Conservation (phyloP, 441 rosid species). For the Corymbia calophylla region DNA sequence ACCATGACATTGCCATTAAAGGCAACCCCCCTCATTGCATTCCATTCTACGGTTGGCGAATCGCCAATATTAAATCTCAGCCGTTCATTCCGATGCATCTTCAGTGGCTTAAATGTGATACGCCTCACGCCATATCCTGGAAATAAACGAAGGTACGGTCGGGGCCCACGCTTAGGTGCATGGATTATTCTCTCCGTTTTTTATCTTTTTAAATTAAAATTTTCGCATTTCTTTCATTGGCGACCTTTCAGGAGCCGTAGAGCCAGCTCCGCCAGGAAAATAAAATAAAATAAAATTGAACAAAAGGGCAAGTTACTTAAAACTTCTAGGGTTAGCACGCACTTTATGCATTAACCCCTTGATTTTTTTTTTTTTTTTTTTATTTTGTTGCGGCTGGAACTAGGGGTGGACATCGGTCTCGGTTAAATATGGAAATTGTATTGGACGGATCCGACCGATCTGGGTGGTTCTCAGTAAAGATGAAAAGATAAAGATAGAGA, state of each 20-base stretch:
- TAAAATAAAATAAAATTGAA: too few species aligned
- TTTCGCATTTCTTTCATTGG: neutral
- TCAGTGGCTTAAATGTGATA: neutral
- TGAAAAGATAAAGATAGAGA: neutral
- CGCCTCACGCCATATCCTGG: too few species aligned
- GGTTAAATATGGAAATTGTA: neutral
- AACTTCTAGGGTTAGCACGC: neutral
- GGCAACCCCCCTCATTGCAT: neutral
- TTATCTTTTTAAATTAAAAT: too few species aligned
- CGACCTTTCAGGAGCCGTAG: neutral
- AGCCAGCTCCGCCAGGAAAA: neutral
- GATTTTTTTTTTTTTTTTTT: too few species aligned
- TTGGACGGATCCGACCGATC: fast-evolving
- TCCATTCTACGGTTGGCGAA: neutral
- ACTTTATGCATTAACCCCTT: neutral
- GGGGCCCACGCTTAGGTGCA: neutral
- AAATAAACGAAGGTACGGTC: neutral
- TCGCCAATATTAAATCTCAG: neutral
- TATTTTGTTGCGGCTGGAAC: neutral
- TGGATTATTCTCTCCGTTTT: neutral
- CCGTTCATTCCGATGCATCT: neutral
- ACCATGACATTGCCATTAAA: neutral
- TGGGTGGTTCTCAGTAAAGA: neutral
- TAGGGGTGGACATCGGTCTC: neutral
- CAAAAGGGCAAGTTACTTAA: neutral